These are phyloP conservation scores for Entomortierella beljakovae DNA, from an alignment of 192 early-diverging fungal species.

Conservation along the genomic window DNA sequence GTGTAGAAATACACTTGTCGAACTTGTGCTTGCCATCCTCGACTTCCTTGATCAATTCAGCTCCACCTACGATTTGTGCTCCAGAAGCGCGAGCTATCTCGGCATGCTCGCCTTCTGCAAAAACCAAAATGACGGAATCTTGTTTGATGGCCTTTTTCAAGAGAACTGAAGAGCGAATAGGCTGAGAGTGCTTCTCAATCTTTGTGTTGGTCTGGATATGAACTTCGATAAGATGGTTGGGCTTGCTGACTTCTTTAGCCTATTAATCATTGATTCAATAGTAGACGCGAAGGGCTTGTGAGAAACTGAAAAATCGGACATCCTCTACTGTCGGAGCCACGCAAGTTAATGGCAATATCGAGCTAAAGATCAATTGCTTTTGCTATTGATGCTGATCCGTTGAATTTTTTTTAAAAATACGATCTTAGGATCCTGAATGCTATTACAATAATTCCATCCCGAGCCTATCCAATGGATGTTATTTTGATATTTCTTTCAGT, in stretches of 20 bases:
- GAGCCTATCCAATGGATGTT: background rate
- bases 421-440: too few relatives aligned
- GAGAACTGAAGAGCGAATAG: slow-evolving; percentile 82
- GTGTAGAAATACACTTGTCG: slow-evolving; percentile 90
- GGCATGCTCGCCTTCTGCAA: slow-evolving; percentile 88
- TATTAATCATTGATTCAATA: slow-evolving; percentile 10
- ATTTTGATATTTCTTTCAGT: too few relatives aligned
- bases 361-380: too few relatives aligned
- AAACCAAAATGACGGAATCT: slow-evolving; percentile 78
- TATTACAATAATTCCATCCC: background rate
- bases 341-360: too few relatives aligned
- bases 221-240: slow-evolving; percentile 70
- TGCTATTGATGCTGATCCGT: too few relatives aligned
- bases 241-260: slow-evolving; percentile 77
- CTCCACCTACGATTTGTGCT: slow-evolving; percentile 86
- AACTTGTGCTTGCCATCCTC: slow-evolving; percentile 64
- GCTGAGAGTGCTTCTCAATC: slow-evolving; percentile 82
- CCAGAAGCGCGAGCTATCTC: slow-evolving; percentile 85
- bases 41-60: slow-evolving; percentile 84
- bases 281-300: background rate
- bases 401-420: too few relatives aligned
- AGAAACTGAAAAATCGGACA: too few relatives aligned
- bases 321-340: too few relatives aligned
- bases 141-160: slow-evolving; percentile 75
- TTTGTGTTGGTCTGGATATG: slow-evolving; percentile 73